Base-by-base conservation (phyloP, 345 rosid genomes). In the Brassica incana region DNA sequence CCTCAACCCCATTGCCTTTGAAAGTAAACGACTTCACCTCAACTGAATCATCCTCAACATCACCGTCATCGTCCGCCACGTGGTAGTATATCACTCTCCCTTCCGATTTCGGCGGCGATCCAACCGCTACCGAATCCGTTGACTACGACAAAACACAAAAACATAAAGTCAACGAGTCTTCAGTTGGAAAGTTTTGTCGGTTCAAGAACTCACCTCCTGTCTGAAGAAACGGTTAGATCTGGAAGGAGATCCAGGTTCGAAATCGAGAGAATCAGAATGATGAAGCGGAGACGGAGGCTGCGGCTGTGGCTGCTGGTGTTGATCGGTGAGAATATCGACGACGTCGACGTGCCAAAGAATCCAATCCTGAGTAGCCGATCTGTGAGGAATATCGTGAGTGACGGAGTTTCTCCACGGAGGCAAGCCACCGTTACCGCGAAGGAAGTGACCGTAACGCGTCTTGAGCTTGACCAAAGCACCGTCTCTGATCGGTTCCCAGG, bases 11-110 rank as follows among this genome's bases (percentile, higher is more conserved):
- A 58, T 87, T 90, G 1, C 99, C 99, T 83, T 88, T 89, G 67
- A 95, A 90, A 71, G 79, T 83, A 85, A 95, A 65, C 1, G 93
- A 81, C 76, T 43, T 91, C 0, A 87, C 89, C 59, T 83, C 91
- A 60, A 69, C 72, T 0, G 78, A 80, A 50, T 88, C 98, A 40
- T 90, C 95, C 45, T 93, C 94, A 2, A 86, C 90, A 52, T 86
- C 88, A 0, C 89, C 96, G 2, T 77, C 80, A 56, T 89, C 94
- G 15, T 88, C 91, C 3, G 90, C 98, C 45, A 95, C 84, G 58
- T 89, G 97, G 74, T 88, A 95, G 80, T 89, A 89, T 70, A 95
- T 88, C 16, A 88, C 88, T 89, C 98, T 87, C 72, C 99, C 99
- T 33, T 91, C 97, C 4, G 86, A 79, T 62, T 91, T 95, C 0